phyloP scores from a whole-genome alignment of 352 stramenopile genomes.

The Phytopythium vexans region DNA sequence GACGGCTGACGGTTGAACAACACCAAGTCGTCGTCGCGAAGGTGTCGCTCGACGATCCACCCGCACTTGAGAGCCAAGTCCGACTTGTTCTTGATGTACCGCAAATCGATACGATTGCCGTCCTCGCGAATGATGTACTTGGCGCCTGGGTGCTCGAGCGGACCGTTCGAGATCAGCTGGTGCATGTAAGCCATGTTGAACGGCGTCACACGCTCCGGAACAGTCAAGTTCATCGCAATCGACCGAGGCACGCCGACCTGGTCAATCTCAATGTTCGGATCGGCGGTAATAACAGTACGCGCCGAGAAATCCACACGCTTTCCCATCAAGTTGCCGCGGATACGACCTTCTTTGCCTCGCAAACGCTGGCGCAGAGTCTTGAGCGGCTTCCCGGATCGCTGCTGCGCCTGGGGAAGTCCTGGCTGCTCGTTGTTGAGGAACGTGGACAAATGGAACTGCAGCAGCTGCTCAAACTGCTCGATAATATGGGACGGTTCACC shows the following conservation, averaged over 20 bases:
- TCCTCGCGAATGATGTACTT: conserved; percentile 99
- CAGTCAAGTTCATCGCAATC: conserved; percentile 98
- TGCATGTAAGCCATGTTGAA: conserved; percentile 98
- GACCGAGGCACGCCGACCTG: conserved; percentile 97
- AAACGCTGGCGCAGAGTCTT: conserved; percentile 97
- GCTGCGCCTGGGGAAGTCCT: conserved; percentile 94
- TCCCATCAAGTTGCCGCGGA: conserved; percentile 99
- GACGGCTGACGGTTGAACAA: conserved; percentile 99
- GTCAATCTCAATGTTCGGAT: conserved; percentile 99
- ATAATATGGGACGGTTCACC: conserved; percentile 96
- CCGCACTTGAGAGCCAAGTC: conserved; percentile 95
- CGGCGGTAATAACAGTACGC: conserved; percentile 99
- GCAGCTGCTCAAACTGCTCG: conserved; percentile 88
- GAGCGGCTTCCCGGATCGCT: conserved; percentile 95
- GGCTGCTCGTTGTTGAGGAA: conserved; percentile 99
- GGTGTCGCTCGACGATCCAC: conserved; percentile 98
- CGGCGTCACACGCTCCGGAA: conserved; percentile 98
- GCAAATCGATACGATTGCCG: conserved; percentile 96
- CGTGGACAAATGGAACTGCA: conserved; percentile 85
- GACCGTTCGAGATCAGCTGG: conserved; percentile 95
- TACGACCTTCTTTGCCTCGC: conserved; percentile 97
- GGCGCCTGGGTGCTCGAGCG: conserved; percentile 95
- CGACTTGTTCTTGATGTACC: conserved; percentile 97
- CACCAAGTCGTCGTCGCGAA: conserved; percentile 98
- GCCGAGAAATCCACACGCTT: conserved; percentile 99